Evolutionary conservation across 2,329 filamentous ascomycete species (phyloP).

Genomic region (Ophiocordyceps unilateralis): DNA sequence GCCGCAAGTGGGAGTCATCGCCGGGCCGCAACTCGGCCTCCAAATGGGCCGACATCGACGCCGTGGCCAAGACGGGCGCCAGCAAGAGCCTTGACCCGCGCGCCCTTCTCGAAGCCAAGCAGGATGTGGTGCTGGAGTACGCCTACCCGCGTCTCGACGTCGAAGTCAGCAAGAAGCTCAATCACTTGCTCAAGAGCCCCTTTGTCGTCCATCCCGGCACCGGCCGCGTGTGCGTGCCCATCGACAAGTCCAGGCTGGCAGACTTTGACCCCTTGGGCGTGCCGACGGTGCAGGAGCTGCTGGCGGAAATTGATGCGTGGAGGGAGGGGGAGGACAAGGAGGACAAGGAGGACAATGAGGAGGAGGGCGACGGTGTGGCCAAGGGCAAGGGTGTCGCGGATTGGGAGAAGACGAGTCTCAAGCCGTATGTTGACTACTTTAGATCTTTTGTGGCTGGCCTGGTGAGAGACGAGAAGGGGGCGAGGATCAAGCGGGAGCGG

Average conservation of each 20-base stretch:
- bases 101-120: slow-evolving; percentile 72
- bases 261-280: slow-evolving; percentile 75
- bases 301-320: slow-evolving; percentile 79
- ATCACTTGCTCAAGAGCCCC: slow-evolving; percentile 92
- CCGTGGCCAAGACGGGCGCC: slow-evolving; percentile 59
- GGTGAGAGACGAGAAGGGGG: slow-evolving; percentile 55
- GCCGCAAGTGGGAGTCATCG: slow-evolving; percentile 79
- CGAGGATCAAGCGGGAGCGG: slow-evolving; percentile 36
- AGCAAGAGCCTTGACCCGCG: slow-evolving; percentile 55
- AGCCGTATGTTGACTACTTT: slow-evolving; percentile 84
- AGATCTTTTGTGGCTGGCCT: slow-evolving; percentile 61
- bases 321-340: slow-evolving; percentile 9
- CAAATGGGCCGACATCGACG: slow-evolving; percentile 93
- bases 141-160: slow-evolving; percentile 95
- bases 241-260: slow-evolving; percentile 56
- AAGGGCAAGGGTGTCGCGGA: slow-evolving; percentile 40
- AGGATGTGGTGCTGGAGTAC: slow-evolving; percentile 92
- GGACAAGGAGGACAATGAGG: slow-evolving; percentile 6
- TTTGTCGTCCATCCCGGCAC: slow-evolving; percentile 95
- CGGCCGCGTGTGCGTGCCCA: slow-evolving; percentile 86
- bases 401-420: slow-evolving; percentile 94
- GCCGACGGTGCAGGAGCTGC: slow-evolving; percentile 71
- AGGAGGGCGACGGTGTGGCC: slow-evolving; percentile 21
- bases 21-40: slow-evolving; percentile 57
- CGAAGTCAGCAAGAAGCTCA: slow-evolving; percentile 92